These are phyloP conservation scores for Fusarium sp. DNA, from an alignment of 2,329 filamentous ascomycete genomes.

Conservation along the genomic window DNA sequence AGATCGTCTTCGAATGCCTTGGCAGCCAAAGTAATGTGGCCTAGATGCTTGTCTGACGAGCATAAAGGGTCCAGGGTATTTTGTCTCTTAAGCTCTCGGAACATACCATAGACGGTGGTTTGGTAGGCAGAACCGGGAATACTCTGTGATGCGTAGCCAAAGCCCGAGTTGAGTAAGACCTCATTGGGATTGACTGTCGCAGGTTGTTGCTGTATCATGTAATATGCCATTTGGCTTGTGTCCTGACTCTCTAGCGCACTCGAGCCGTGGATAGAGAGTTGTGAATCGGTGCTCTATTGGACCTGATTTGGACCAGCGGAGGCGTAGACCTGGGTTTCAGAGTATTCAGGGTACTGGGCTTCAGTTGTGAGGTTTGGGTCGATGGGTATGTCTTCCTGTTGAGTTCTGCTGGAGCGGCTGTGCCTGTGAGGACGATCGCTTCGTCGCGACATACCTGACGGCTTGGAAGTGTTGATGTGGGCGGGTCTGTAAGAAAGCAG, in stretches of 20 bases:
- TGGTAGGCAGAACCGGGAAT: slow-evolving; percentile 20
- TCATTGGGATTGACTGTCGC: slow-evolving; percentile 34
- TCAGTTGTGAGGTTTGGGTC: slow-evolving; percentile 13
- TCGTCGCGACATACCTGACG: slow-evolving; percentile 33
- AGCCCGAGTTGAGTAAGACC: background rate
- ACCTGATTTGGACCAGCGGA: slow-evolving; percentile 36
- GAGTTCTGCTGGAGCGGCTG: slow-evolving; percentile 20
- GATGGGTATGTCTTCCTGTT: slow-evolving; percentile 27
- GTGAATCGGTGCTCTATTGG: slow-evolving; percentile 37
- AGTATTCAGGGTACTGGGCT: background rate
- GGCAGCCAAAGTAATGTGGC: background rate
- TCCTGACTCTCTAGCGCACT: slow-evolving; percentile 31
- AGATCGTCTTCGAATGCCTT: background rate
- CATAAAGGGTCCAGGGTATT: background rate
- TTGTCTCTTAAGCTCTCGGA: background rate
- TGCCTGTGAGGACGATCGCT: slow-evolving; percentile 24
- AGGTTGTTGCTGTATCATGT: slow-evolving; percentile 16
- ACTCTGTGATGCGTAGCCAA: background rate
- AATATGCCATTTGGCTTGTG: slow-evolving; percentile 11
- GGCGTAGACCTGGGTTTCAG: background rate
- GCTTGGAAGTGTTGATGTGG: background rate
- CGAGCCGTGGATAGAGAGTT: slow-evolving; percentile 18
- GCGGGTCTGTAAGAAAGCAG: background rate
- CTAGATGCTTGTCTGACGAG: background rate
- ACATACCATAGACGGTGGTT: slow-evolving; percentile 23